Percentiles rank a stretch among this genome's conserved stretches.
phyloP scores from a whole-genome alignment of 148 eudicot species.

The Rhododendron williamsianum region DNA sequence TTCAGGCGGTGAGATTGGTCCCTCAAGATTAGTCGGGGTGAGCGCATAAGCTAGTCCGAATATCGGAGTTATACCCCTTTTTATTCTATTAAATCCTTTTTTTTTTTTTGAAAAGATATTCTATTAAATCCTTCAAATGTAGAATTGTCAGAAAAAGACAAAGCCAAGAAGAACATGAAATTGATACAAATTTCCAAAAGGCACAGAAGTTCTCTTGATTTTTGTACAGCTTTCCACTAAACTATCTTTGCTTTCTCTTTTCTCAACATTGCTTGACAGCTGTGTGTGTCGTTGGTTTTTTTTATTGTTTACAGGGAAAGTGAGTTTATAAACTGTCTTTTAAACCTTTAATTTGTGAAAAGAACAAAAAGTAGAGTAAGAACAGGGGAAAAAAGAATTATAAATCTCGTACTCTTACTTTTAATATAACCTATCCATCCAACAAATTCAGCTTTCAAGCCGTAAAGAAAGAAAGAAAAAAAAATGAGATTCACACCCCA shows the following conservation, averaged over 20 bases:
- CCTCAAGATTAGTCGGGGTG: rapidly evolving
- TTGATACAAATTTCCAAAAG: not conserved
- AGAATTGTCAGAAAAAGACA: not conserved
- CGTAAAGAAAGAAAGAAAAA: not conserved
- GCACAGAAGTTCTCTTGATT: not conserved
- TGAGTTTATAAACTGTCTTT: not conserved
- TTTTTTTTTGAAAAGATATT: too few species aligned
- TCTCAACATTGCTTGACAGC: not conserved
- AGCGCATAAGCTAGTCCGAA: too few species aligned
- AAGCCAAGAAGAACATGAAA: not conserved
- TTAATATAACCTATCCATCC: not conserved
- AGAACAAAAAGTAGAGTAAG: not conserved
- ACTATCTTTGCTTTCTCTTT: not conserved
- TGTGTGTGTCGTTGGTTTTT: not conserved
- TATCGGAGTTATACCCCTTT: not conserved
- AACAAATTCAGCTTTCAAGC: not conserved
- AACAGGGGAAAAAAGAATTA: not conserved
- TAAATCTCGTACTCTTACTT: not conserved
- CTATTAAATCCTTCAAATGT: not conserved
- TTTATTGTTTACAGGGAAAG: not conserved
- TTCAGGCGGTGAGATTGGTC: too few species aligned
- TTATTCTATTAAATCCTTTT: not conserved
- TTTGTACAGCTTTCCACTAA: not conserved
- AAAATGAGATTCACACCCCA: not conserved
- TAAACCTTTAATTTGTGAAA: not conserved